Conservation (phyloP, 2,329 filamentous ascomycete species). For the Dothistroma pini region DNA sequence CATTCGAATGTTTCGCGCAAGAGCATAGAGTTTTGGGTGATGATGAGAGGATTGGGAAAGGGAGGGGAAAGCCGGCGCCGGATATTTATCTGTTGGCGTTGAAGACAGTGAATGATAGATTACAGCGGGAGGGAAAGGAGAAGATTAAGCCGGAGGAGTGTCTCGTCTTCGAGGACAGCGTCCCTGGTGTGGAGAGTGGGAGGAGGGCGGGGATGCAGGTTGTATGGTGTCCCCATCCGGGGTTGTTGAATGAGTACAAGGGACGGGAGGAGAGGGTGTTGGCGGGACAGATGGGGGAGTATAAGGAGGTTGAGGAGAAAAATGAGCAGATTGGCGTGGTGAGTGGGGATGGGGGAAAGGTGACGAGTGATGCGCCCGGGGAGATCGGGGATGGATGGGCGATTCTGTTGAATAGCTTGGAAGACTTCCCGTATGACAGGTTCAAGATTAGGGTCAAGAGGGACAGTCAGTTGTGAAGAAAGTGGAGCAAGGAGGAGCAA, state of each 20-base stretch:
- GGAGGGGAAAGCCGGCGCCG: constrained; percentile 88
- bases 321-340: constrained; percentile 38
- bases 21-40: constrained; percentile 80
- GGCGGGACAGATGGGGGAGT: constrained; percentile 74
- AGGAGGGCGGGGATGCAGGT: constrained; percentile 91
- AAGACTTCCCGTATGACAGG: constrained; percentile 56
- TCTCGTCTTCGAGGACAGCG: constrained; percentile 92
- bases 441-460: constrained; percentile 51
- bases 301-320: constrained; percentile 50
- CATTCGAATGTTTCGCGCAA: constrained; percentile 60
- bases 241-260: constrained; percentile 68
- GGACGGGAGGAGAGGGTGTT: constrained; percentile 78
- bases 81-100: constrained; percentile 92
- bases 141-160: constrained; percentile 79
- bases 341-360: constrained; percentile 35
- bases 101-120: constrained; percentile 73
- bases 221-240: constrained; percentile 84
- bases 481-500: not conserved
- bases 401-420: constrained; percentile 51
- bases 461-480: constrained; percentile 14
- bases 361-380: constrained; percentile 47
- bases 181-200: constrained; percentile 87
- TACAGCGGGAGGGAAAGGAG: constrained; percentile 55
- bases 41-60: constrained; percentile 69
- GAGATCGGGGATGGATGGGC: constrained; percentile 60